Conservation (phyloP, 2,329 filamentous ascomycete species). For the Stagonosporopsis vannaccii region DNA sequence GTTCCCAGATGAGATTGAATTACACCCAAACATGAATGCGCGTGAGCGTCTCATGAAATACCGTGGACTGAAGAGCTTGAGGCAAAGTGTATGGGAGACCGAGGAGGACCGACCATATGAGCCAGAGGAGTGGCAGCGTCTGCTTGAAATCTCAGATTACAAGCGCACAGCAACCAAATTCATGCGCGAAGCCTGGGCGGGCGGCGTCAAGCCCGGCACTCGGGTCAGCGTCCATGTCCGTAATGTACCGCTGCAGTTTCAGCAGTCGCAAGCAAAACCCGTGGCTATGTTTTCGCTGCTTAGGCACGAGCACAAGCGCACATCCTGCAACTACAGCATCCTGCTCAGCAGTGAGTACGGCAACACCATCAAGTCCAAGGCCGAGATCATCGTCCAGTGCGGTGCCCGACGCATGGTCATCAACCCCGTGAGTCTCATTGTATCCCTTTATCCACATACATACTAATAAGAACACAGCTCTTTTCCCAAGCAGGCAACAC, state of each 20-base stretch:
- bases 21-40: conserved; percentile 86
- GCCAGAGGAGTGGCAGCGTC: conserved; percentile 85
- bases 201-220: conserved; percentile 83
- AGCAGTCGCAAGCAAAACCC: conserved; percentile 64
- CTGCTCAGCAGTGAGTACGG: conserved; percentile 80
- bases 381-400: conserved; percentile 89
- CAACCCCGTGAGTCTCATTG: conserved; percentile 66
- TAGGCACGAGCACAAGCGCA: conserved; percentile 93
- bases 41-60: conserved; percentile 86
- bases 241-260: conserved; percentile 63
- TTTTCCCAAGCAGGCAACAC: conserved; percentile 91
- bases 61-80: conserved; percentile 88
- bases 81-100: conserved; percentile 86
- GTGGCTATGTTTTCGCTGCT: conserved; percentile 84
- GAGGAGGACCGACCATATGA: conserved; percentile 86
- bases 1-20: conserved; percentile 96
- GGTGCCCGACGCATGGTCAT: conserved; percentile 86
- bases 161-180: conserved; percentile 79
- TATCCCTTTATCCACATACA: neutral
- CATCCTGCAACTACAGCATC: conserved; percentile 84
- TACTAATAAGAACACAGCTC: conserved; percentile 52
- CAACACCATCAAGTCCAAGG: conserved; percentile 85
- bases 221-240: conserved; percentile 81
- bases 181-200: conserved; percentile 83
- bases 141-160: conserved; percentile 91